Conservation (phyloP, 306 rosid genomes). For the Fragaria nilgerrensis region DNA sequence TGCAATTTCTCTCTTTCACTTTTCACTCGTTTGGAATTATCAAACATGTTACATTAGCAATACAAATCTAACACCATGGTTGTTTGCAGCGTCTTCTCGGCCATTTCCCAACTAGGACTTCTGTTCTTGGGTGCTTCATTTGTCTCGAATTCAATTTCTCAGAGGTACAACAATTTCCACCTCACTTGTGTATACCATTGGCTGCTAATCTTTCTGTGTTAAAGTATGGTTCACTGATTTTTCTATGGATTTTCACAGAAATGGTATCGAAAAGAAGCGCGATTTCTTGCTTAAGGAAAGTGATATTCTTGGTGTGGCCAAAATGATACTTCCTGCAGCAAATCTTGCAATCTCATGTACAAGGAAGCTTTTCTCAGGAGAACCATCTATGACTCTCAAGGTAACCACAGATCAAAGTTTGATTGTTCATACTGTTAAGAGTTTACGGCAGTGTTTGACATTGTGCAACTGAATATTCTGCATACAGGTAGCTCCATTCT, state of each 20-base stretch:
- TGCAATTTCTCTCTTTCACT: constrained; percentile 20
- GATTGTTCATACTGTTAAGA: constrained; percentile 8
- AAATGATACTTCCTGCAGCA: constrained; percentile 56
- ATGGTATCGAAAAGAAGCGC: constrained; percentile 33
- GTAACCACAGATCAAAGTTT: constrained; percentile 36
- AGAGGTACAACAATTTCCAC: constrained; percentile 43
- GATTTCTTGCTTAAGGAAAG: constrained; percentile 61
- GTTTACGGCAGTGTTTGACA: not conserved
- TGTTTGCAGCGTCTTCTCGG: constrained; percentile 63
- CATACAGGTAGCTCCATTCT: constrained; percentile 71
- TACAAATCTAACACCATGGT: not conserved
- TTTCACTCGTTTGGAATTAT: not conserved
- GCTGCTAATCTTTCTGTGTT: not conserved
- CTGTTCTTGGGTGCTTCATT: constrained; percentile 64
- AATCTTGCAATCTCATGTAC: constrained; percentile 63
- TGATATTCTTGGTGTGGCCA: constrained; percentile 62
- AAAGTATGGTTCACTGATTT: not conserved
- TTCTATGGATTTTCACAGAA: constrained; percentile 39
- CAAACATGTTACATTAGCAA: not conserved
- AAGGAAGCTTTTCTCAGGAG: constrained; percentile 69
- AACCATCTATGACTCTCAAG: constrained; percentile 81
- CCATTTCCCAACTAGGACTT: constrained; percentile 64
- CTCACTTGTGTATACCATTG: not conserved
- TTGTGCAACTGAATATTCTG: constrained; percentile 14
- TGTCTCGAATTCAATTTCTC: constrained; percentile 59